A percentile compares a stretch with the other conserved stretches of the same genome.
These are phyloP conservation scores for Ophiocordyceps sinensis DNA, from an alignment of 2,329 filamentous ascomycete species.

Conservation along the genomic window DNA sequence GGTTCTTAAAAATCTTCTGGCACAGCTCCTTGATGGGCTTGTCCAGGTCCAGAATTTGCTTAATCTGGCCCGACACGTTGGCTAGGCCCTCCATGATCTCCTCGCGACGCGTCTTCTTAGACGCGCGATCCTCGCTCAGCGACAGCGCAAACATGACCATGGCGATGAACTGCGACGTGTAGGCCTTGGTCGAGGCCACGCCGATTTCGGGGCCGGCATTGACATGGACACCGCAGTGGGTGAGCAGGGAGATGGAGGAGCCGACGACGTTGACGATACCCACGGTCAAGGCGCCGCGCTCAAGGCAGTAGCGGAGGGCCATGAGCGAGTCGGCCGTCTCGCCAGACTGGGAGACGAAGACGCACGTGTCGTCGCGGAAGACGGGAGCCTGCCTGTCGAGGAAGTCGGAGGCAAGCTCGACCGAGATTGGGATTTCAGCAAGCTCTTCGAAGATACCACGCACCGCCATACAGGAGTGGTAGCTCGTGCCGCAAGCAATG, in stretches of 20 bases:
- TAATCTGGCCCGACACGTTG: slow-evolving; percentile 83
- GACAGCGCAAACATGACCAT: slow-evolving; percentile 99
- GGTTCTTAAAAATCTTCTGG: slow-evolving; percentile 83
- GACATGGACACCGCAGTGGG: slow-evolving; percentile 99
- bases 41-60: slow-evolving; percentile 79
- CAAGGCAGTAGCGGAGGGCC: slow-evolving; percentile 94
- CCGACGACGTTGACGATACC: slow-evolving; percentile 98
- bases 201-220: slow-evolving; percentile 98
- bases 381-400: slow-evolving; percentile 91
- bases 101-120: slow-evolving; percentile 79
- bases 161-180: slow-evolving; percentile 97
- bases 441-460: slow-evolving; percentile 96
- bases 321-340: slow-evolving; percentile 96
- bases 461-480: slow-evolving; percentile 99
- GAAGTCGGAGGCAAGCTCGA: slow-evolving; percentile 96
- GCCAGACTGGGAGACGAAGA: slow-evolving; percentile 97
- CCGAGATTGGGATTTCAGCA: slow-evolving; percentile 92
- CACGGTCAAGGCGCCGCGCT: slow-evolving; percentile 92
- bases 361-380: slow-evolving; percentile 97
- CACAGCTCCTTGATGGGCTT: slow-evolving; percentile 91
- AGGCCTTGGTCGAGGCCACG: slow-evolving; percentile 97
- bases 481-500: slow-evolving; percentile 96
- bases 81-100: slow-evolving; percentile 92
- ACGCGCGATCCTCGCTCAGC: slow-evolving; percentile 88
- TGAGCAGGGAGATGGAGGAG: slow-evolving; percentile 95